Evolutionary conservation across 2,329 filamentous ascomycete genomes (phyloP), one percentile per base, ranked within the genome.

Genomic region (Cercospora zeae-maydis): DNA sequence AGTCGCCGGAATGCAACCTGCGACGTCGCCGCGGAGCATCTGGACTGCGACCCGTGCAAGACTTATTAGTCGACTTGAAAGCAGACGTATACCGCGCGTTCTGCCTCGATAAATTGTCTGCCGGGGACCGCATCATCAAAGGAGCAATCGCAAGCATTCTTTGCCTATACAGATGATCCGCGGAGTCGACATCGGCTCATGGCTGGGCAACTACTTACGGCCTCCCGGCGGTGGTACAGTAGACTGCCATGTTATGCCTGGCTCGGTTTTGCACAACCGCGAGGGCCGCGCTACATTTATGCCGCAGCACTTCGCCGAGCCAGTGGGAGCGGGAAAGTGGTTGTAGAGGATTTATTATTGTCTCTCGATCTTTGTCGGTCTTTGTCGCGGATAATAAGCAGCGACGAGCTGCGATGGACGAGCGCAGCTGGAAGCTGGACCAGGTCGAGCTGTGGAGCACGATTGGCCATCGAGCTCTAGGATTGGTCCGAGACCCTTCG

Each of bases 191-290:
- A 66, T 76, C 31, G 75, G 75, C n/a, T 70, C 70, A 21, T 76
- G 75, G 74, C 70, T 77, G 42, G 42, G 81, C 81, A 2, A 69
- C 78, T 9, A 70, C 71, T 30, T 72, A 77, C 14, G 77, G 77
- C 2, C 70, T 82, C 47, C 79, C 81, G 69, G 77, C 83, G 10
- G 78, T 81, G 67, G n/a, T n/a, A n/a, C n/a, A n/a, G 77, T 84
- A 24, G 82, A 84, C 66, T 75, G 81, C n/a, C 81, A 83, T 67
- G 81, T 78, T 34, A 78, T 79, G 3, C 81, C 81, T 14, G 78
- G 78, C 21, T 79, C 75, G 83, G 82, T 10, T 83, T 81, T 64
- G 76, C n/a, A 76, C 34, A 71, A 73, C 63, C 74, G 69, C 39
- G n/a, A n/a, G n/a, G n/a, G n/a, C n/a, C n/a, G n/a, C n/a, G n/a